Evolutionary conservation across 83 land plant species (phyloP), one percentile per base, ranked within the genome.

Genomic region (Larix sibirica): DNA sequence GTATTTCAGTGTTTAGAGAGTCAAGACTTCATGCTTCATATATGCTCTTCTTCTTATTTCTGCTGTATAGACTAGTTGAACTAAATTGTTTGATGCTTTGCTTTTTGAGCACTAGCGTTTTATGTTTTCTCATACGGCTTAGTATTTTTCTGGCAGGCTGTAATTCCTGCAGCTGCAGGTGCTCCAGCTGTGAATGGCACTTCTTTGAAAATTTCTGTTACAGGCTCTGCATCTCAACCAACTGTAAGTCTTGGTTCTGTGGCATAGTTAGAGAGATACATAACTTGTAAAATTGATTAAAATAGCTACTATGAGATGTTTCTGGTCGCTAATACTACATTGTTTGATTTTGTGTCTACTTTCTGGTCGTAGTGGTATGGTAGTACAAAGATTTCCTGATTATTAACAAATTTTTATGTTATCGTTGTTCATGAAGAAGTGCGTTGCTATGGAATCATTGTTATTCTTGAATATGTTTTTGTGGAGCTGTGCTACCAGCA

Each of bases 101-200:
- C 33, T 4, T 13, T 67, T 28, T 21, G 13, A 33, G 74, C 50
- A 14, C 9, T 42, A 8, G n/a, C 42, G 42, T 38, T 42, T n/a
- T 1, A 40, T 44, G 26, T 73, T 42, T 42, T 42, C 26, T 73
- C 13, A 73, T 10, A 73, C 14, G 9, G 75, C 44, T 70, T 3
- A 31, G 20, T 47, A 59, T 69, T 38, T 36, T 47, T 64, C 36
- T 20, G 58, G 81, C 81, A 86, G 87, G 87, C 81, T 56, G 85
- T 84, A 20, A 73, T 85, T 83, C 78, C 85, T 63, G 59, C 77
- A 69, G 70, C 86, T 42, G 31, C 67, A 67, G 82, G 82, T 62
- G 82, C 68, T 83, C 65, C 78, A 18, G 10, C 81, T 28, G 81
- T 85, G 50, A 64, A 83, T 83, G 86, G 81, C 68, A 56, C 87